Percentiles rank a stretch among this genome's conserved stretches.
phyloP scores from a whole-genome alignment of 805 yeast species.

The Maudiozyma saulgeensis region DNA sequence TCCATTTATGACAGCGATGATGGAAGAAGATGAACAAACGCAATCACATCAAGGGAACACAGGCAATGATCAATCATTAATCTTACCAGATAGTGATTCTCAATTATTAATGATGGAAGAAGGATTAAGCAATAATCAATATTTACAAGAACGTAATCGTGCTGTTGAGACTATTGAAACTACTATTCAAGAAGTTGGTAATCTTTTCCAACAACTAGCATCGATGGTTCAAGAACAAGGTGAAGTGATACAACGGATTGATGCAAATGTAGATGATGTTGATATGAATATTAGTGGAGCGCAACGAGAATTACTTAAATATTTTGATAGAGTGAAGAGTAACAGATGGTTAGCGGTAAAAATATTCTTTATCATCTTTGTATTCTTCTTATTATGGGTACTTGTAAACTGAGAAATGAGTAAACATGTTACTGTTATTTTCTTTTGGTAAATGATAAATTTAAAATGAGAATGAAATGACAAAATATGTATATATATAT shows the following conservation, averaged over 20 bases:
- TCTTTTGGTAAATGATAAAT: background rate
- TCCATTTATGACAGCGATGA: conserved; percentile 33
- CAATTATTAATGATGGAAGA: conserved; percentile 76
- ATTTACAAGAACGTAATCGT: conserved; percentile 70
- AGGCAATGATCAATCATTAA: conserved; percentile 31
- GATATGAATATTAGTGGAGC: conserved; percentile 86
- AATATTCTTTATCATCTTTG: conserved; percentile 76
- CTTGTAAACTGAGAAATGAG: conserved; percentile 43
- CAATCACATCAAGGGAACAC: background rate
- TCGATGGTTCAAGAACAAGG: conserved; percentile 98
- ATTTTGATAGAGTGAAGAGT: conserved; percentile 76
- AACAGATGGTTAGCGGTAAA: conserved; percentile 88
- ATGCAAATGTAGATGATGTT: conserved; percentile 89
- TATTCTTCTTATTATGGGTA: conserved; percentile 72
- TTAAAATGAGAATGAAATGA: too few species aligned
- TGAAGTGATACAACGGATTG: conserved; percentile 90
- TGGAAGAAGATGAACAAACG: conserved; percentile 14
- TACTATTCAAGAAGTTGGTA: conserved; percentile 96
- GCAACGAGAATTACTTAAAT: conserved; percentile 83
- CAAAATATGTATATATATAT: background rate
- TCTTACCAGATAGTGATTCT: conserved; percentile 63
- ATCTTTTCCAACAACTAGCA: conserved; percentile 86
- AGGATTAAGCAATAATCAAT: conserved; percentile 44
- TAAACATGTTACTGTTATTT: background rate
- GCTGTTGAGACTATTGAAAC: conserved; percentile 96